These are phyloP conservation scores for Spiromastix sp. DNA, from an alignment of 2,329 filamentous ascomycete genomes.

Conservation along the genomic window DNA sequence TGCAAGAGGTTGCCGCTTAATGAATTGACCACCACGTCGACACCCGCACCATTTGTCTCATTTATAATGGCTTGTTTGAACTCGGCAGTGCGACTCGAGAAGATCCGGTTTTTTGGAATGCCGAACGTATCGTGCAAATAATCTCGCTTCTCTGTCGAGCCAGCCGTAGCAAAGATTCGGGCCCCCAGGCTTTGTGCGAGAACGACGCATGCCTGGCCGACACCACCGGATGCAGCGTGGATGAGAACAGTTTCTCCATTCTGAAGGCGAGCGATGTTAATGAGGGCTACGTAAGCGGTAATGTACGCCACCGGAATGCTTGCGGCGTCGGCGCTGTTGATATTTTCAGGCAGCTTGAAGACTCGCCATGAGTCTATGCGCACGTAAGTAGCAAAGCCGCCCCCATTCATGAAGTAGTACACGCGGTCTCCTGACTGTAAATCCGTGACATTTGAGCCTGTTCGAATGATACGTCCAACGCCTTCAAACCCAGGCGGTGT, in stretches of 20 bases:
- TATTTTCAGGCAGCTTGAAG: background rate
- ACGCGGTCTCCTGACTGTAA: background rate
- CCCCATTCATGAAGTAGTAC: background rate
- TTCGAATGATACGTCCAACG: background rate
- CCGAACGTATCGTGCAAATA: slow-evolving; percentile 6
- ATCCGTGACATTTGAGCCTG: background rate
- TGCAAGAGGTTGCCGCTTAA: slow-evolving; percentile 7
- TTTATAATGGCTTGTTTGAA: slow-evolving; percentile 2
- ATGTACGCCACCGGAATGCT: slow-evolving; percentile 1
- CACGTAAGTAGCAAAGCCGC: background rate
- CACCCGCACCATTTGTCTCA: slow-evolving; percentile 8
- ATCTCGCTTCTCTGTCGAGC: slow-evolving; percentile 6
- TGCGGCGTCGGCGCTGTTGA: slow-evolving; percentile 2
- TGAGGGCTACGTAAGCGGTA: slow-evolving; percentile 1
- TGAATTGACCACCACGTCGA: slow-evolving; percentile 12
- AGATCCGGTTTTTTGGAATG: slow-evolving; percentile 8
- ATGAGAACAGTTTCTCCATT: slow-evolving; percentile 12
- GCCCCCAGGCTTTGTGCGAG: slow-evolving; percentile 9
- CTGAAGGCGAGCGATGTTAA: background rate
- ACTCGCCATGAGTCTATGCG: background rate
- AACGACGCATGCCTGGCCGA: slow-evolving; percentile 14
- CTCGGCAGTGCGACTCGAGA: slow-evolving; percentile 4
- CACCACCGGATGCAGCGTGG: slow-evolving; percentile 12
- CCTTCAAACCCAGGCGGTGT: background rate
- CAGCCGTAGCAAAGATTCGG: slow-evolving; percentile 8